These are phyloP conservation scores for Debaryomycetaceae sp. DNA, from an alignment of 1,139 yeast genomes.

Conservation along the genomic window DNA sequence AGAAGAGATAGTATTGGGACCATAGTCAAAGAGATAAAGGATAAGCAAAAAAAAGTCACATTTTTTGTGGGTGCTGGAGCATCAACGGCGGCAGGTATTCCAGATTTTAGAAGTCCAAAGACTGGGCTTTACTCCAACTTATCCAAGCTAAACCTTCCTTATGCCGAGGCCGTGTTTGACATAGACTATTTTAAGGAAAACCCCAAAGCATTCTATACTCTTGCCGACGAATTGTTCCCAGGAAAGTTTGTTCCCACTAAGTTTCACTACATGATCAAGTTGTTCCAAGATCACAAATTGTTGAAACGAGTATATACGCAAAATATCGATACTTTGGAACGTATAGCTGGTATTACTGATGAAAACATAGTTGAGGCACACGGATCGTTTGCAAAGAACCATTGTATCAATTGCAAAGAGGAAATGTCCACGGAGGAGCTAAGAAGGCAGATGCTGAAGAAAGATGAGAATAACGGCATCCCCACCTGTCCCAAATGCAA, in stretches of 20 bases:
- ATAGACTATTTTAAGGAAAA: slow-evolving; percentile 70
- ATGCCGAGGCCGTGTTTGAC: slow-evolving; percentile 94
- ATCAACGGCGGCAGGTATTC: slow-evolving; percentile 90
- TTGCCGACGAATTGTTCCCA: slow-evolving; percentile 84
- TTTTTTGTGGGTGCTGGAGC: slow-evolving; percentile 88
- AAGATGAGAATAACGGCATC: slow-evolving; percentile 33
- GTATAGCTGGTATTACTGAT: slow-evolving; percentile 72
- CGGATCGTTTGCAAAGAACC: slow-evolving; percentile 85
- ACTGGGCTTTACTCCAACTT: slow-evolving; percentile 89
- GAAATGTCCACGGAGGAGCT: slow-evolving; percentile 54
- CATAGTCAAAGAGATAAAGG: slow-evolving; percentile 19
- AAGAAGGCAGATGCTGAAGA: slow-evolving; percentile 35
- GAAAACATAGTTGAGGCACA: slow-evolving; percentile 83
- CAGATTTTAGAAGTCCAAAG: slow-evolving; percentile 88
- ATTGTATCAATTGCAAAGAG: slow-evolving; percentile 70
- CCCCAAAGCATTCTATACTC: slow-evolving; percentile 80
- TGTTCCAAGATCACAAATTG: slow-evolving; percentile 60
- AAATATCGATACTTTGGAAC: slow-evolving; percentile 87
- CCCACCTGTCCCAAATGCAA: slow-evolving; percentile 55
- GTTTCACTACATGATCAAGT: slow-evolving; percentile 68
- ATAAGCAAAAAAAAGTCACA: slow-evolving; percentile 29
- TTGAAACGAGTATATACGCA: slow-evolving; percentile 81
- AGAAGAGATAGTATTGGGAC: slow-evolving; percentile 10
- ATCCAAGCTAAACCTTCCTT: slow-evolving; percentile 71
- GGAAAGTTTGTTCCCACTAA: slow-evolving; percentile 81